Conservation (phyloP, 495 filamentous ascomycete genomes). For the Physcia stellaris region DNA sequence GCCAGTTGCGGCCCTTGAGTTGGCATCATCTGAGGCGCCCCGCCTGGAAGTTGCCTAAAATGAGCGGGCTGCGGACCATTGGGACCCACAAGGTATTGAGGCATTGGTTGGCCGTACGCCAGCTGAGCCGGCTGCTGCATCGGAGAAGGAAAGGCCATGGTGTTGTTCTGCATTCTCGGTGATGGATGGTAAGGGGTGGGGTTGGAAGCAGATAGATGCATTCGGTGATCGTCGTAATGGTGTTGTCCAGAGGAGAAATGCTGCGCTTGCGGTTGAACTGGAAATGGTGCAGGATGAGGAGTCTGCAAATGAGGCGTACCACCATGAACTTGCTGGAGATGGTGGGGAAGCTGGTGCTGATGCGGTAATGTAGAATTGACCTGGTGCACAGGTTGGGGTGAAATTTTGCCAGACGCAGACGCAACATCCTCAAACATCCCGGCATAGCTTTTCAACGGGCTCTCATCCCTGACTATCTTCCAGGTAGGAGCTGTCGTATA, state of each 20-base stretch:
- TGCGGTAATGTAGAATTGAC: constrained; percentile 47
- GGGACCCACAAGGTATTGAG: constrained; percentile 55
- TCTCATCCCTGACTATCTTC: constrained; percentile 42
- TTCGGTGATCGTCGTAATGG: constrained; percentile 67
- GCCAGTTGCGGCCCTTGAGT: constrained; percentile 52
- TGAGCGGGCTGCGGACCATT: constrained; percentile 37
- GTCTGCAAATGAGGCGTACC: constrained; percentile 35
- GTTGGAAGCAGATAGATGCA: constrained; percentile 69
- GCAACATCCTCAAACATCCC: constrained; percentile 60
- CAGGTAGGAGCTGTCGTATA: constrained; percentile 73
- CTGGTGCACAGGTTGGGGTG: constrained; percentile 47
- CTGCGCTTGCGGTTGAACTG: constrained; percentile 51
- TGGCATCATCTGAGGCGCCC: constrained; percentile 50
- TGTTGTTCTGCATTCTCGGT: constrained; percentile 55
- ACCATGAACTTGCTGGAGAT: constrained; percentile 25
- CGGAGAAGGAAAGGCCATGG: constrained; percentile 56
- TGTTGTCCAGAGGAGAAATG: constrained; percentile 48
- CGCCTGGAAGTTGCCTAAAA: constrained; percentile 28
- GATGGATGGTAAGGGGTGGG: constrained; percentile 60
- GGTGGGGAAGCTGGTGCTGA: constrained; percentile 65
- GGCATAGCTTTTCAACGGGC: constrained; percentile 51
- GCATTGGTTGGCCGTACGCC: constrained; percentile 58
- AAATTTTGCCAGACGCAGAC: constrained; percentile 37
- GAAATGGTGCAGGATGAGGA: constrained; percentile 50
- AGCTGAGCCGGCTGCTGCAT: constrained; percentile 57